Base-by-base conservation (phyloP, 768 basidiomycete genomes). In the Strobilomyces confusus region DNA sequence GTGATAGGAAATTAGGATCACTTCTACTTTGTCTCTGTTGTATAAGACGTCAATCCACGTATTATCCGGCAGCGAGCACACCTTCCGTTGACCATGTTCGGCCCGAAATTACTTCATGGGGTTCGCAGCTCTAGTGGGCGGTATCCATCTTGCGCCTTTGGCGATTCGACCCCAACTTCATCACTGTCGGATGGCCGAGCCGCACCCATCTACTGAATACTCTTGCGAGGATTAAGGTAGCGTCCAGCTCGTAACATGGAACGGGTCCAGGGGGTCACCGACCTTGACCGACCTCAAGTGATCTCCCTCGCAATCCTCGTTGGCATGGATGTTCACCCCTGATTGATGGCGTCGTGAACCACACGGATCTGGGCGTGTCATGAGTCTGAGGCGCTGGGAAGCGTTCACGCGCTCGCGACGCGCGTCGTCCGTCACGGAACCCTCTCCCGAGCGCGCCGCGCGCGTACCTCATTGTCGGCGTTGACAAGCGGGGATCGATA, bases 181-280 rank as follows among this genome's bases (percentile, higher is more conserved):
- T 77, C 5, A 64, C 82, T 49, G 78, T 67, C 66, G 56, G 72
- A 73, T 40, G 69, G 74, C 47, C 69, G 69, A 26, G 81, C 77
- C 1, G 71, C 79, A 1, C 78, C 79, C 3, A 71, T 84, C 20
- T 66, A 81, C 38, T 69, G n/a, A n/a, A n/a, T n/a, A 79, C 37
- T 77, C 80, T 13, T 56, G 72, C 0, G 81, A 82, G 47, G 83
- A 86, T n/a, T 85, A 81, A 80, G 77, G 80, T 15, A 81, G 81
- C 37, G 82, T 86, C 2, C 82, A 82, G 47, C 73, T 80, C 30
- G 83, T 82, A 2, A 83, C 64, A 80, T 89, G 33, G 66, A 80
- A 51, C 72, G 74, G 37, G 84, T 88, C 36, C 84, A 0, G 79
- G 80, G 9, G 67, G 37, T 75, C 72, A 51, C 81, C 83, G 0